Evolutionary conservation across 371 early-diverging fungal species (phyloP), one percentile per base, ranked within the genome.

Genomic region (Mucor ambiguus): DNA sequence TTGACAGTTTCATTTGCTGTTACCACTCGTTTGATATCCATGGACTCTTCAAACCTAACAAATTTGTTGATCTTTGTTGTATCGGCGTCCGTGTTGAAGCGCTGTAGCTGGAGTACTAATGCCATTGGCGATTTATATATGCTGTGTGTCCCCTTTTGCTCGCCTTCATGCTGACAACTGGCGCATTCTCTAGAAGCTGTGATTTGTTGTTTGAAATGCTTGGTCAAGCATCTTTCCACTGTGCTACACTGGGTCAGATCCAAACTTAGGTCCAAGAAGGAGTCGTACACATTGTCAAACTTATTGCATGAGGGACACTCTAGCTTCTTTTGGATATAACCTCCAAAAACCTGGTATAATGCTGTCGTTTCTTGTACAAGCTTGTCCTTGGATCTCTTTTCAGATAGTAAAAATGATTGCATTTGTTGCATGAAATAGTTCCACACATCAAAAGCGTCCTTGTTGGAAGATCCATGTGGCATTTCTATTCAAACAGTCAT

Each of bases 361-460:
- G 90, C 81, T 9, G 93, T 92, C 14, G 95, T 92, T 73, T 92
- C 89, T 67, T 90, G 88, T 63, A 89, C 81, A 43, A 85, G 85
- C 14, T 72, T 64, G 49, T 86, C 81, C 60, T 89, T 85, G 18
- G 91, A 72, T 71, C 88, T 90, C 59, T 74, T 73, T 63, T 80
- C 81, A 38, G 72, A 67, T 48, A 79, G 32, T 14, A 79, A 65
- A 24, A 66, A 68, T 11, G 66, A 60, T 55, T 80, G 81, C 9
- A 80, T 70, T 66, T 83, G 77, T 24, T 94, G 90, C 30, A 95
- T 75, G 26, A 96, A 78, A 62, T 87, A 88, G 12, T 88, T 80
- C 64, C 92, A 80, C 65, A 96, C 92, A 70, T 93, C 91, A 70
- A 91, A 95, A 8, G 95, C 88, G 70, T 96, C 93, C 60, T 93